Evolutionary conservation across 2,329 filamentous ascomycete species (phyloP).

Genomic region (Ophiostoma himal-ulmi): DNA sequence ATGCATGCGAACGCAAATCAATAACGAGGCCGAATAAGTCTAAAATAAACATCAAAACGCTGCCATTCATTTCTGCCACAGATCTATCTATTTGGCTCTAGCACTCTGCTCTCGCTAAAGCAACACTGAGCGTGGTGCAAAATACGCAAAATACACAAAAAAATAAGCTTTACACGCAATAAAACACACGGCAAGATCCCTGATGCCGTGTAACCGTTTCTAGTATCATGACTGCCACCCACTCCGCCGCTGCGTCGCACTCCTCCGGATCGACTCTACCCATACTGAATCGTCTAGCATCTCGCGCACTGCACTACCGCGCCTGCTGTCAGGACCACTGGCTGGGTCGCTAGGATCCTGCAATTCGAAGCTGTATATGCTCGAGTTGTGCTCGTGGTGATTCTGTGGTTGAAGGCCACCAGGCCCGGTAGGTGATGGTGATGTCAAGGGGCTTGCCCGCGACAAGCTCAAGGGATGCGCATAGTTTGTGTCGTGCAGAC

Average conservation of each 20-base stretch:
- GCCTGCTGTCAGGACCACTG: slow-evolving; percentile 44
- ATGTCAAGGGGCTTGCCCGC: slow-evolving; percentile 31
- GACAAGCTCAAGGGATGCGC: slow-evolving; percentile 52
- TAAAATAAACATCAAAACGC: neutral
- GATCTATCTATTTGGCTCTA: slow-evolving; percentile 1
- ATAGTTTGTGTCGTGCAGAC: slow-evolving; percentile 39
- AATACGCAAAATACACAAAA: neutral
- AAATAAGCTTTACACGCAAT: neutral
- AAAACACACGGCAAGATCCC: neutral
- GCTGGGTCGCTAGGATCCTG: slow-evolving; percentile 39
- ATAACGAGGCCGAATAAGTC: neutral
- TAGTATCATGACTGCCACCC: neutral
- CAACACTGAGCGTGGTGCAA: neutral
- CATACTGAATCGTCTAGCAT: slow-evolving; percentile 85
- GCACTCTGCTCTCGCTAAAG: neutral
- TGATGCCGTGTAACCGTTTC: neutral
- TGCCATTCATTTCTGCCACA: neutral
- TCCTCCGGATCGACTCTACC: slow-evolving; percentile 86
- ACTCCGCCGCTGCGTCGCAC: slow-evolving; percentile 59
- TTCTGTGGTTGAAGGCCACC: slow-evolving; percentile 20
- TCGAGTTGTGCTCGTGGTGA: slow-evolving; percentile 42
- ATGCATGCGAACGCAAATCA: neutral
- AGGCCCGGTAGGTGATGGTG: slow-evolving; percentile 30
- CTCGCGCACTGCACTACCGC: slow-evolving; percentile 67
- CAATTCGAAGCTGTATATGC: slow-evolving; percentile 55